A percentile compares a stretch with the other conserved stretches of the same genome.
phyloP scores from a whole-genome alignment of 2,329 filamentous ascomycete genomes.

The Hirsutella minnesotensis region DNA sequence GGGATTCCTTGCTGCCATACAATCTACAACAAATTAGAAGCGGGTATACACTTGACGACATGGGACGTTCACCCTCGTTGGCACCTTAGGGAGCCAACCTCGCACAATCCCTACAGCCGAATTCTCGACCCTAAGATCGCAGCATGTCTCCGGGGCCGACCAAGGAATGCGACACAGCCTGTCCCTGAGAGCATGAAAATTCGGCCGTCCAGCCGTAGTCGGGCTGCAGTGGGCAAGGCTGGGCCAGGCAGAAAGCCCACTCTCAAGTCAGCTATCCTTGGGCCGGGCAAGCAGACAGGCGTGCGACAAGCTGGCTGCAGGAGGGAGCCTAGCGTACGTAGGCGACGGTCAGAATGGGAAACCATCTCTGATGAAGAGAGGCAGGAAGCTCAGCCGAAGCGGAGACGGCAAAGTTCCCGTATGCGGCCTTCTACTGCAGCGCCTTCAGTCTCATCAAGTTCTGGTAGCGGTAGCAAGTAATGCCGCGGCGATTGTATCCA shows the following conservation, averaged over 20 bases:
- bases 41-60: too few species aligned
- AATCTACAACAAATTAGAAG: too few species aligned
- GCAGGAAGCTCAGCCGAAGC: neutral
- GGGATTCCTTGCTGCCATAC: too few species aligned
- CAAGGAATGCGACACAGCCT: constrained; percentile 1
- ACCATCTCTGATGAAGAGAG: neutral
- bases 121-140: too few species aligned
- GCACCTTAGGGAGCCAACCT: too few species aligned
- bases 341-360: constrained; percentile 1
- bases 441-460: neutral
- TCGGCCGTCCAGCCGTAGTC: neutral
- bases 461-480: too few species aligned
- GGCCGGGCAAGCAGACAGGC: constrained; percentile 1
- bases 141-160: constrained; percentile 1
- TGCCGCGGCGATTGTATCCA: too few species aligned
- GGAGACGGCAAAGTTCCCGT: too few species aligned
- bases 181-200: constrained; percentile 1
- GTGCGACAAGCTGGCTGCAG: neutral
- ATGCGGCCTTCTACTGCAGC: neutral
- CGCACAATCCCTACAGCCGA: constrained; percentile 1
- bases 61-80: too few species aligned
- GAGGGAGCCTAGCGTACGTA: too few species aligned
- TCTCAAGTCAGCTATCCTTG: constrained; percentile 1
- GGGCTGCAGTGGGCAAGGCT: neutral
- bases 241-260: neutral